Evolutionary conservation across 169 alveolate species (phyloP), one percentile per base, ranked within the genome.

Genomic region (Miamiensis avidus): DNA sequence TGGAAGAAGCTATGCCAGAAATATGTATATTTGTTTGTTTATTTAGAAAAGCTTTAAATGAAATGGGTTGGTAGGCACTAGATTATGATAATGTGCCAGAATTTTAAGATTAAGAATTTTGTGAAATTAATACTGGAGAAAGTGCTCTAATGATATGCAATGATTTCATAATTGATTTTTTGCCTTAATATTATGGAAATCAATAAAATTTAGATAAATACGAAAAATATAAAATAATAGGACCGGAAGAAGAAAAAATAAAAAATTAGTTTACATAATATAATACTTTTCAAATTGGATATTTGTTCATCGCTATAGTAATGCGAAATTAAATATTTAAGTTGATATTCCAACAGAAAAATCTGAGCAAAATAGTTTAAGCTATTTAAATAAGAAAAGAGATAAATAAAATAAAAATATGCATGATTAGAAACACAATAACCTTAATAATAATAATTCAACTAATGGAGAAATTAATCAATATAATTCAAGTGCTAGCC

Each of bases 51-150:
- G 84, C 84, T 11, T 79, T 79, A 72, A 79, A 79, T 28, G 1
- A 79, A 79, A 49, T 34, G 29, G 84, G 84, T 25, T 79, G 84
- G 84, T 31, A 79, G 29, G 84, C 84, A n/a, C 76, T 79, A 27
- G 49, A 64, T 29, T 79, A 79, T 29, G 64, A 79, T 34, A 77
- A 33, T 28, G 75, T 49, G 15, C 73, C 31, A 15, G 34, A 65
- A 34, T 29, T 25, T 34, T 49, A 76, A 49, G 64, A 25, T 28
- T 31, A 79, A 65, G 84, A 79, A 30, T 79, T 34, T 72, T 79
- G 84, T 20, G 15, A 79, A 27, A 34, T 64, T 25, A 79, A 79
- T 64, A 49, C 34, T 34, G 84, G 84, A 32, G 84, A 79, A n/a
- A 74, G 64, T 79, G 34, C 77, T 29, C 65, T 79, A 33, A 29